Base-by-base conservation (phyloP, 208 protist genomes). In the Porcisia hertigi region DNA sequence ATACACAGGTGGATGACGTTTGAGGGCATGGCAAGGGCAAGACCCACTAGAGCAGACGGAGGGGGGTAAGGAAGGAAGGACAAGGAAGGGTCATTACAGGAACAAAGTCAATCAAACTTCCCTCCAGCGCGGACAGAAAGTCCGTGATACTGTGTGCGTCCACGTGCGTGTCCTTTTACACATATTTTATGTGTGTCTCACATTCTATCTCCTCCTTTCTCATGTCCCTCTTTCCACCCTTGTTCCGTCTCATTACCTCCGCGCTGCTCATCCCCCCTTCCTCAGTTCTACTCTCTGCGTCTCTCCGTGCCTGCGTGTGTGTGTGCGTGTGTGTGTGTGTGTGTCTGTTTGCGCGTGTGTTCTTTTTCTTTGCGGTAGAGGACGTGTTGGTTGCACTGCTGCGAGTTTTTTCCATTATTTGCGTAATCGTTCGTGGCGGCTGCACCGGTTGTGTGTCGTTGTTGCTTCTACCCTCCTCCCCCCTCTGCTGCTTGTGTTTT, bases 101-200 rank as follows among this genome's bases (percentile, higher is more conserved):
- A 52, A 12, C 47, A 52, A 52, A 52, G 47, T 5, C 47, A 52
- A 12, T 52, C 5, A 12, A 52, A 14, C 47, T 52, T 52, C 47
- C 5, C 8, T 52, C 47, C 8, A 52, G 11, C 47, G 5, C 5
- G 11, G 11, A 52, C 47, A 52, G 11, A 52, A 52, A 41, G 4
- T 65, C 41, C 12, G 25, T 47, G 53, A 18, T n/a, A 2, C 7
- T 34, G 25, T 39, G 23, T 23, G 34, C 4, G 20, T 64, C n/a
- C 58, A 9, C 41, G 47, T n/a, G 1, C 12, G 34, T 39, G 71
- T 9, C 30, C 18, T 70, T 9, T 57, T 34, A 25, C 23, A 30
- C 30, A 30, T 30, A 30, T 63, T 2, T 75, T 73, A 76, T 39
- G 62, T 76, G 65, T 70, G 47, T 66, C 8, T 80, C 52, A 20